Conservation (phyloP, 2,329 filamentous ascomycete genomes). For the Aspergillus novofumigatus region DNA sequence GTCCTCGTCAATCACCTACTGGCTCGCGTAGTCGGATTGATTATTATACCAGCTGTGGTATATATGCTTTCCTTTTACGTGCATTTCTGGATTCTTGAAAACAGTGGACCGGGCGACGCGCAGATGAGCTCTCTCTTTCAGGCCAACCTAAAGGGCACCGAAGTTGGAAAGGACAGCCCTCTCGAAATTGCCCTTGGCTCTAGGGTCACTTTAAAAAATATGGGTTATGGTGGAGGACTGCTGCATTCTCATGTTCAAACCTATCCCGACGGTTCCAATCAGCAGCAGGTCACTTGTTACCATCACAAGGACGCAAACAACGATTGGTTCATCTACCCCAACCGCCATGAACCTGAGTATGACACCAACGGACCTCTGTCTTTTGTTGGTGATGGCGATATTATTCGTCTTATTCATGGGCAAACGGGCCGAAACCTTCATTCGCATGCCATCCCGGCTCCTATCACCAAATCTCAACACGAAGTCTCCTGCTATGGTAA, state of each 20-base stretch:
- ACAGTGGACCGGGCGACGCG: slow-evolving; percentile 93
- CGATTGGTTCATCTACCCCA: slow-evolving; percentile 98
- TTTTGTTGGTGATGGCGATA: slow-evolving; percentile 72
- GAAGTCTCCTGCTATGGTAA: slow-evolving; percentile 98
- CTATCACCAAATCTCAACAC: slow-evolving; percentile 80
- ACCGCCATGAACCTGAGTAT: slow-evolving; percentile 71
- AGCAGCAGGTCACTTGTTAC: slow-evolving; percentile 98
- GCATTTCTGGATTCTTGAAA: slow-evolving; percentile 90
- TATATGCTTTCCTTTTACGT: slow-evolving; percentile 95
- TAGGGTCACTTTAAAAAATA: slow-evolving; percentile 91
- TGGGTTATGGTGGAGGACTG: slow-evolving; percentile 96
- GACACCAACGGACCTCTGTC: slow-evolving; percentile 65
- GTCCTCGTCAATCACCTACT: slow-evolving; percentile 72
- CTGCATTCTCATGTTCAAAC: slow-evolving; percentile 96
- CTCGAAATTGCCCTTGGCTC: slow-evolving; percentile 89
- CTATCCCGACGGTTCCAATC: slow-evolving; percentile 84
- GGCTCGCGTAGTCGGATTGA: slow-evolving; percentile 79
- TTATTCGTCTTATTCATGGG: slow-evolving; percentile 84
- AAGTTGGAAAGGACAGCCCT: slow-evolving; percentile 90
- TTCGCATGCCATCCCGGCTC: slow-evolving; percentile 85
- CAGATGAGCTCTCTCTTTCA: slow-evolving; percentile 99
- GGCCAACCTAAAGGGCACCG: slow-evolving; percentile 88
- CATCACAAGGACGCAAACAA: slow-evolving; percentile 99
- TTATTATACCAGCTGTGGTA: slow-evolving; percentile 80
- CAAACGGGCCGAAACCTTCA: slow-evolving; percentile 97